Evolutionary conservation across 208 protist genomes (phyloP).

Genomic region (Pavlovales sp.): DNA sequence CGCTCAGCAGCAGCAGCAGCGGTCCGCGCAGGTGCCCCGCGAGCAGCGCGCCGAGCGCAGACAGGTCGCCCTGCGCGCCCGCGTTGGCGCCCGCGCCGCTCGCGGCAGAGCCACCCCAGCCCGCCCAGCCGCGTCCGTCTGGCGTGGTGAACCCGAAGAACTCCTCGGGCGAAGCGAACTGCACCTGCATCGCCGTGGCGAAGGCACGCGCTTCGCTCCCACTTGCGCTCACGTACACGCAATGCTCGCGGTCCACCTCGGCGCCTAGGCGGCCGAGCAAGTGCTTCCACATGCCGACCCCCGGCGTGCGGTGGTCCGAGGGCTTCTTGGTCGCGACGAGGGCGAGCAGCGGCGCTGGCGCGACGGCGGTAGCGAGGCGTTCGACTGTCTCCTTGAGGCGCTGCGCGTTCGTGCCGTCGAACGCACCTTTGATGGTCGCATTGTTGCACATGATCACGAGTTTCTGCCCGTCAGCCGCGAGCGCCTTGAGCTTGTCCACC

Average conservation of each 20-base stretch:
- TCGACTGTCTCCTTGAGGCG: not conserved
- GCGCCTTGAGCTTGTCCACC: not conserved
- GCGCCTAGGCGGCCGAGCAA: not conserved
- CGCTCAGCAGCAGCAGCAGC: slow-evolving; percentile 20
- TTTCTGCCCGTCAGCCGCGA: not conserved
- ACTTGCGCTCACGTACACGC: not conserved
- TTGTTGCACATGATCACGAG: not conserved
- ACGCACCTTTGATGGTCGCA: not conserved
- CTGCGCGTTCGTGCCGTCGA: not conserved
- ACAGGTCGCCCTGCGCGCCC: not conserved
- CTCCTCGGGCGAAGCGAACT: not conserved
- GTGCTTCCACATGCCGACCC: not conserved
- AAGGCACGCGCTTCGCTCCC: too few relatives aligned
- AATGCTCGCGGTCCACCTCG: not conserved
- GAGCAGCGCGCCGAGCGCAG: not conserved
- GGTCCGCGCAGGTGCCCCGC: not conserved
- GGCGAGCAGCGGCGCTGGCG: not conserved
- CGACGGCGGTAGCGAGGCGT: not conserved
- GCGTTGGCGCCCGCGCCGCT: not conserved
- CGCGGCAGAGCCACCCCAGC: not conserved
- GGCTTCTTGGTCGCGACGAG: not conserved
- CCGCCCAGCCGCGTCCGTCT: too few relatives aligned
- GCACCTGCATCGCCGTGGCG: too few relatives aligned
- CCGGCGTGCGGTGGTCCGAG: not conserved
- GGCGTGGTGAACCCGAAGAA: not conserved